Evolutionary conservation across 2,329 filamentous ascomycete species (phyloP).

Genomic region (Sporothrix pseudoabietina): DNA sequence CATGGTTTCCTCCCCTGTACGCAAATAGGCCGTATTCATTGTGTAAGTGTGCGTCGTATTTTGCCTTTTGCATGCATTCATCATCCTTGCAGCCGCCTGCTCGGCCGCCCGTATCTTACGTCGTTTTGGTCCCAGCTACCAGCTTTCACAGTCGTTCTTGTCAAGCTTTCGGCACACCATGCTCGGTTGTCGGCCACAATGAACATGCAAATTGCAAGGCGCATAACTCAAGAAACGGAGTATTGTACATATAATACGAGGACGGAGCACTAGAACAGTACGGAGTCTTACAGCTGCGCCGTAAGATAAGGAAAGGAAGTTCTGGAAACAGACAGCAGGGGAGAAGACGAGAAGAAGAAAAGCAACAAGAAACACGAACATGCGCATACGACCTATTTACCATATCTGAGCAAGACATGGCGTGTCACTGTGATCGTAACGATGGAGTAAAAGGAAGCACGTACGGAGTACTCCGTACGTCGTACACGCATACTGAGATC

Average conservation of each 20-base stretch:
- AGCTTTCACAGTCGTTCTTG: neutral
- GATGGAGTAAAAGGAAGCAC: neutral
- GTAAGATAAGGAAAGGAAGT: neutral
- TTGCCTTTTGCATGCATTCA: neutral
- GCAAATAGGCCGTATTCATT: neutral
- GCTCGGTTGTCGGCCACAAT: slow-evolving; percentile 8
- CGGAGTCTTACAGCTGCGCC: slow-evolving; percentile 7
- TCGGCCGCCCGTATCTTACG: neutral
- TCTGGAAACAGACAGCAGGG: neutral
- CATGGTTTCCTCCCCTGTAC: neutral
- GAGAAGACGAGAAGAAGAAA: neutral
- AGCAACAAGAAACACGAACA: neutral
- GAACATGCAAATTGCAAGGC: neutral
- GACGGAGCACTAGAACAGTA: neutral
- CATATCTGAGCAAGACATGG: neutral
- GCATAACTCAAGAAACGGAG: neutral
- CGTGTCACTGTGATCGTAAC: neutral
- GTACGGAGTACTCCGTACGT: too few relatives aligned
- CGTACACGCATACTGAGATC: neutral
- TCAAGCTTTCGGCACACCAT: neutral
- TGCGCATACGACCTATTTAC: neutral
- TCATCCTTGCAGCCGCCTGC: neutral
- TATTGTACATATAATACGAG: neutral
- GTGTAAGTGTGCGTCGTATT: neutral
- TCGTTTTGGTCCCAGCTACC: neutral